Evolutionary conservation across 768 basidiomycete species (phyloP).

Genomic region (Tricholoma terreum): DNA sequence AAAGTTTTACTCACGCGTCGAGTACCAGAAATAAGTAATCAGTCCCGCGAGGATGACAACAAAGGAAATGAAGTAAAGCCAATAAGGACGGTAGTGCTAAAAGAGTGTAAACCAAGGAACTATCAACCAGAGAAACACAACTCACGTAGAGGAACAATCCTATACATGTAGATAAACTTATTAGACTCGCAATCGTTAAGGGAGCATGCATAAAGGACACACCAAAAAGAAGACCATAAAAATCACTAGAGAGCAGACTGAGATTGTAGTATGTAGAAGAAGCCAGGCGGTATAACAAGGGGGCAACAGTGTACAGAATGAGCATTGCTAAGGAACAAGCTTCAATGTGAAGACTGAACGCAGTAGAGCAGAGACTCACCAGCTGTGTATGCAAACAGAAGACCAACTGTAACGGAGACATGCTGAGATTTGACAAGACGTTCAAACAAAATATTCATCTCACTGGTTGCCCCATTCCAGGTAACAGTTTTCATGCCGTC

Average conservation of each 20-base stretch:
- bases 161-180: constrained; percentile 14
- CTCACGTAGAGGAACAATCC: constrained; percentile 51
- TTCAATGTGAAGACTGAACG: neutral
- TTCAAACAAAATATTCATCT: constrained; percentile 18
- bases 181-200: neutral
- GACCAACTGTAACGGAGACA: constrained; percentile 34
- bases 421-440: constrained; percentile 1
- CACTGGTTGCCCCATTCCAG: constrained; percentile 74
- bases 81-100: constrained; percentile 80
- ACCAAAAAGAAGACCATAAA: constrained; percentile 83
- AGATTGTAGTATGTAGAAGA: constrained; percentile 86
- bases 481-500: constrained; percentile 57
- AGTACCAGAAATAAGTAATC: constrained; percentile 83
- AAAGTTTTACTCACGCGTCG: constrained; percentile 58
- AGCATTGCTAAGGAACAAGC: constrained; percentile 58
- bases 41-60: constrained; percentile 67
- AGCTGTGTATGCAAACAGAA: constrained; percentile 39
- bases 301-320: constrained; percentile 81
- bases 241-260: constrained; percentile 83
- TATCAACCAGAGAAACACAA: neutral
- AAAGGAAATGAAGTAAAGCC: constrained; percentile 86
- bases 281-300: constrained; percentile 80
- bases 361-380: constrained; percentile 24
- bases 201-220: constrained; percentile 15
- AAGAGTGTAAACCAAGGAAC: neutral